These are phyloP conservation scores for Xerophyta viscosa DNA, from an alignment of 106 monocot genomes.

Conservation along the genomic window DNA sequence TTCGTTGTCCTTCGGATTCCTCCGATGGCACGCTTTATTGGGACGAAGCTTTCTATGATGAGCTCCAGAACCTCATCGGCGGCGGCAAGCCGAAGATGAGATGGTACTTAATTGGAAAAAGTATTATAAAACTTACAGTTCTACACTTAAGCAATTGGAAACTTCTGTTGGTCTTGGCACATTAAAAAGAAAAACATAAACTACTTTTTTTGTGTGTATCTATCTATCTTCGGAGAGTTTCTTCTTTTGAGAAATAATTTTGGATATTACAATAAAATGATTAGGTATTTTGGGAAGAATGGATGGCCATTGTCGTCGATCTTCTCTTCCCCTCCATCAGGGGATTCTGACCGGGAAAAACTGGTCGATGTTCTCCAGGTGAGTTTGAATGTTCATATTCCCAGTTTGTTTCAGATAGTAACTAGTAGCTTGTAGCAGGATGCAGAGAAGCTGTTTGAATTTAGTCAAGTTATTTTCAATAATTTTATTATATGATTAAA, in stretches of 20 bases:
- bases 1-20: slow-evolving; percentile 51
- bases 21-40: slow-evolving; percentile 37
- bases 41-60: slow-evolving; percentile 80
- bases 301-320: slow-evolving; percentile 89
- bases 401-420: not conserved
- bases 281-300: slow-evolving; percentile 86
- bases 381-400: not conserved
- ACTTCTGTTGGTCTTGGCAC: too few species aligned
- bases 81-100: slow-evolving; percentile 99
- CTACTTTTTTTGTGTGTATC: too few species aligned
- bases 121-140: too few species aligned
- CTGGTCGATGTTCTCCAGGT: slow-evolving; percentile 80
- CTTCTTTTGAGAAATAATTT: too few species aligned
- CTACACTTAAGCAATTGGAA: too few species aligned
- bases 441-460: too few species aligned
- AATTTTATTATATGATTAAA: too few species aligned
- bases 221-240: too few species aligned
- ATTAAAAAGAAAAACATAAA: too few species aligned
- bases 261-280: not conserved
- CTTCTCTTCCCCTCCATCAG: slow-evolving; percentile 37
- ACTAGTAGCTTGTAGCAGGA: not conserved
- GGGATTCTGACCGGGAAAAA: slow-evolving; percentile 45
- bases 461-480: too few species aligned
- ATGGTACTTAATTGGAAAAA: slow-evolving; percentile 56
- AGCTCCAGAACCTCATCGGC: slow-evolving; percentile 85